Base-by-base conservation (phyloP, 768 basidiomycete genomes). In the Lactifluus echinatus region DNA sequence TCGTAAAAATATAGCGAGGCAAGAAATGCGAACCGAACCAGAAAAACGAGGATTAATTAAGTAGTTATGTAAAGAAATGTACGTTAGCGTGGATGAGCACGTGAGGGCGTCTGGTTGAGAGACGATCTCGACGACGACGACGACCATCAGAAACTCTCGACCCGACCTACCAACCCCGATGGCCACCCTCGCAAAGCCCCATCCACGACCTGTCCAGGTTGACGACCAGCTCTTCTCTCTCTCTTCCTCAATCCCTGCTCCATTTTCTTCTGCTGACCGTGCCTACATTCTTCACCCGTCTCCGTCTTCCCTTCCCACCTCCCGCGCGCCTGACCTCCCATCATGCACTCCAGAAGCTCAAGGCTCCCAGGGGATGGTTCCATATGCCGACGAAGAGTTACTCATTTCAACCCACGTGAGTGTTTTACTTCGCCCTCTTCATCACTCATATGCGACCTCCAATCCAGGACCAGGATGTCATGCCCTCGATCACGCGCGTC, bases 401-500 rank as follows among this genome's bases (percentile, higher is more conserved):
- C 34, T 28, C 19, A 28, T 23, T 31, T 8, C 54, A 15, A 12
- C 19, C 48, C 53, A 52, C 26, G 57, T 59, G 34, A 31, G 3
- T 44, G 10, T 12, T 50, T 34, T 50, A 15, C 47, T 24, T 26
- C 10, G 14, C 15, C 46, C 29, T 53, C 57, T 8, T 33, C 51
- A 2, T 36, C 5, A 4, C 57, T 50, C 48, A 23, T 15, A 19
- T 36, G 19, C n/a, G 17, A 24, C 36, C 19, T 46, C 36, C 42
- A 43, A 44, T 52, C 19, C 23, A 75, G 59, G 81, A 86, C 60
- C 48, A 75, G 58, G 82, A 86, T 61, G 71, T 89, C 34, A 72
- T 84, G 63, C 80, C 85, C 8, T 89, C 87, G n/a, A 83, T 92
- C 61, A 73, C 77, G 14, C 76, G 79, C 54, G 86, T 91, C 31